Base-by-base conservation (phyloP, 1,284 basidiomycete species). In the Cryptococcus deneoformans region DNA sequence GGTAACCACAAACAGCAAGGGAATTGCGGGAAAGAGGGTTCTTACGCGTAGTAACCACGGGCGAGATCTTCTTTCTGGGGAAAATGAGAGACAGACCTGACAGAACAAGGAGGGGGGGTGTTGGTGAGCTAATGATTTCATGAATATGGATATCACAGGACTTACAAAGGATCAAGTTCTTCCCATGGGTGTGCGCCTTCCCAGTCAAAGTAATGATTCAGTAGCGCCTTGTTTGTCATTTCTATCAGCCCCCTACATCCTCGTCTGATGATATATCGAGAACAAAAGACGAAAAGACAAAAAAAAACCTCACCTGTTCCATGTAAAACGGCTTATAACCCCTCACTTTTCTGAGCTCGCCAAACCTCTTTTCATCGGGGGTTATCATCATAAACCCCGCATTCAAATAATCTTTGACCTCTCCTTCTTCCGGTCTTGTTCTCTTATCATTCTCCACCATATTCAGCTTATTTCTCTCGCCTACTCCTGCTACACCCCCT, bases 301-400 rank as follows among this genome's bases (percentile, higher is more conserved):
- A 9, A 29, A 29, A 36, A 4, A 6, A 6, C 56, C 57, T 56
- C 53, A 64, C 63, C 48, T 64, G 60, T 43, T 64, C 63, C 53
- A 55, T 56, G 42, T 55, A 61, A 20, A 53, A 50, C 9, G 53
- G 39, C 16, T 64, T 47, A 46, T 56, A 59, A 2, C 50, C 55
- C 38, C 50, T 61, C 2, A 58, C 53, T 20, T 50, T n/a, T 34
- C 50, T 20, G 35, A 64, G 36, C 20, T 53, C 52, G 20, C 61
- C 60, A 40, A 60, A 64, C 12, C 43, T 55, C 44, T 55, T 9
- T 20, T 16, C 6, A 46, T 52, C 51, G n/a, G 63, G 63, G 14
- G 46, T 48, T 6, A 64, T 35, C 36, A 64, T 46, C 60, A 64
- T 58, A n/a, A 62, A 60, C 12, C 63, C 63, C 10, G 63, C 57